Conservation (phyloP, 768 basidiomycete species). For the Nevesoporus exiguus region DNA sequence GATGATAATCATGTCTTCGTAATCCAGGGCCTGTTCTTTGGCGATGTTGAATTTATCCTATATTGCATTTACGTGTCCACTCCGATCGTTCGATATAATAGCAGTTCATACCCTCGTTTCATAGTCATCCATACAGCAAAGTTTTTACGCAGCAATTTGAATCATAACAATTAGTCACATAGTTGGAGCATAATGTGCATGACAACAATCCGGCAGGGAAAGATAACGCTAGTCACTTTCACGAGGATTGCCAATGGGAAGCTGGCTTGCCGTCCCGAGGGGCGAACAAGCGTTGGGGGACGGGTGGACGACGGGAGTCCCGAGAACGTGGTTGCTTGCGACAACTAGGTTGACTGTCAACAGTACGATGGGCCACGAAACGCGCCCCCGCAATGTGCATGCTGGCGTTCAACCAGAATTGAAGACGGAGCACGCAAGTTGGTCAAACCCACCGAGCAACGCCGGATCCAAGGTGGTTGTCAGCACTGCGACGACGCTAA, state of each 20-base stretch:
- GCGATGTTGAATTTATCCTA: not conserved
- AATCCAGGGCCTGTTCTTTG: not conserved
- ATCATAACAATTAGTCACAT: slow-evolving; percentile 13
- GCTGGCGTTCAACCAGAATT: slow-evolving; percentile 6
- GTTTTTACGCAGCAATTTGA: slow-evolving; percentile 4
- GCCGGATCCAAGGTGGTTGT: slow-evolving; percentile 3
- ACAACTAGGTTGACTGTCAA: slow-evolving; percentile 10
- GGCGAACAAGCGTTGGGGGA: not conserved
- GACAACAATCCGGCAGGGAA: slow-evolving; percentile 10
- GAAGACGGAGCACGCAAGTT: slow-evolving; percentile 2
- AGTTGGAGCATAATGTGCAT: slow-evolving; percentile 23
- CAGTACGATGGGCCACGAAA: slow-evolving; percentile 4
- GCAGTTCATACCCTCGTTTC: slow-evolving; percentile 10
- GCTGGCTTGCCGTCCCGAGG: slow-evolving; percentile 2
- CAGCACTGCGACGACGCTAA: slow-evolving; percentile 35
- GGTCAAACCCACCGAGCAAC: slow-evolving; percentile 17
- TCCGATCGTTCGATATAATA: not conserved
- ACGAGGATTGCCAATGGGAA: slow-evolving; percentile 2
- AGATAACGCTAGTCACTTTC: not conserved
- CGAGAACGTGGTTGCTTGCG: slow-evolving; percentile 14
- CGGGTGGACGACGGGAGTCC: not conserved
- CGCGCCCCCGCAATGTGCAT: slow-evolving; percentile 10
- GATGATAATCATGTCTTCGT: not conserved
- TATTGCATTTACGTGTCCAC: not conserved
- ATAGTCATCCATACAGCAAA: slow-evolving; percentile 19